Evolutionary conservation across 2,329 filamentous ascomycete genomes (phyloP).

Genomic region (Colletotrichum aenigma): DNA sequence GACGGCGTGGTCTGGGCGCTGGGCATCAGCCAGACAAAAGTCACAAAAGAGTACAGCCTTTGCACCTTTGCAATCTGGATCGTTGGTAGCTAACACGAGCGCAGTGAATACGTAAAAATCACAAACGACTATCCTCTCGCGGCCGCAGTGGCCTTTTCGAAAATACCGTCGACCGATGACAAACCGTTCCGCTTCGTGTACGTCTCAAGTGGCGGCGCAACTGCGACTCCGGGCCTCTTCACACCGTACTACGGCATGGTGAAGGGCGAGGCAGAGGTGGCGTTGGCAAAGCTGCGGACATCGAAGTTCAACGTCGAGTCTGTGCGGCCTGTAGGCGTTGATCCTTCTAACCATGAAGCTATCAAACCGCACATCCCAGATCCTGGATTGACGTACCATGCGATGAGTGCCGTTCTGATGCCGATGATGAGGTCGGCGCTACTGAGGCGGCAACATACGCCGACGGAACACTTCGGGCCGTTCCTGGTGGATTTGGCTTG

Average conservation of each 20-base stretch:
- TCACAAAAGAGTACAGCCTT: constrained; percentile 56
- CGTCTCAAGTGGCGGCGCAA: constrained; percentile 69
- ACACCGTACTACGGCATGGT: constrained; percentile 65
- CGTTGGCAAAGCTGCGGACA: constrained; percentile 57
- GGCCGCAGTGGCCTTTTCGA: constrained; percentile 64
- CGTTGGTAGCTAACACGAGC: neutral
- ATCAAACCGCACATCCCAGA: constrained; percentile 46
- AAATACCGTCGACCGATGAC: constrained; percentile 40
- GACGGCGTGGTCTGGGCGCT: constrained; percentile 76
- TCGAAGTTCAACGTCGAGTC: constrained; percentile 57
- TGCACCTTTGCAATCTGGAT: neutral
- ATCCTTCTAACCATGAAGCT: constrained; percentile 45
- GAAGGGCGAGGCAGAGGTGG: constrained; percentile 70
- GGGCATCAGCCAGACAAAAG: constrained; percentile 66
- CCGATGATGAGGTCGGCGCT: constrained; percentile 24
- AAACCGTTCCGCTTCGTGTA: constrained; percentile 72
- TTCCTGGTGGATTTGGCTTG: constrained; percentile 51
- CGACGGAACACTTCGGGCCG: constrained; percentile 46
- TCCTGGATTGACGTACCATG: constrained; percentile 21
- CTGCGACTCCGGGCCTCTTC: constrained; percentile 57
- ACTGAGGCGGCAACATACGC: constrained; percentile 35
- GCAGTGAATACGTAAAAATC: constrained; percentile 68
- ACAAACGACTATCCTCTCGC: constrained; percentile 69
- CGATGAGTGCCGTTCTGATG: constrained; percentile 22
- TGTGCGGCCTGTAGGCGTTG: constrained; percentile 64